Base-by-base conservation (phyloP, 2,329 filamentous ascomycete genomes). In the Aspergillus fumigatus region DNA sequence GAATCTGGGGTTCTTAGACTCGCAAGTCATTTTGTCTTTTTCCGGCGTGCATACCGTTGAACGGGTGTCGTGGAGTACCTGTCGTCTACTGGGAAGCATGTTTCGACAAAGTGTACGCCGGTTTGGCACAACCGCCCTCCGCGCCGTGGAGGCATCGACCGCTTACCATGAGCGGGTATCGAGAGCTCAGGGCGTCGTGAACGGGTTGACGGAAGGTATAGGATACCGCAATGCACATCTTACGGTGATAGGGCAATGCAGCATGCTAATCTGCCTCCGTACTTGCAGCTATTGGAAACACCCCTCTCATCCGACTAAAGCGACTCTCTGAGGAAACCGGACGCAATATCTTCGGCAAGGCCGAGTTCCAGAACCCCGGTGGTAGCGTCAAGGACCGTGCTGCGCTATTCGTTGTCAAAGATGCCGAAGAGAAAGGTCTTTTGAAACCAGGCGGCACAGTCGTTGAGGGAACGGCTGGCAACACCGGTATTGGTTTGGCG, bases 361-460 rank as follows among this genome's bases (percentile, higher is more conserved):
- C 94, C 67, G 94, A 99, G 75, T 99, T 99, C 79, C 94, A 96
- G 82, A 99, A 99, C 80, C 94, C 94, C 1, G 94, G 94, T 65
- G 94, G 94, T 58, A 92, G 88, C 54, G 88, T 99, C 73, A 99
- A 99, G 79, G 94, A 99, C 78, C 89, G 94, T 61, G 94, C 94
- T 2, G 94, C 94, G 3, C 84, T 97, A 50, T 99, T 90, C 78
- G 90, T 97, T 4, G 90, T 99, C 65, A 87, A 90, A 70, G 89
- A 97, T 78, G 94, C 94, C 59, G 94, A 99, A 77, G 89, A 94
- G 76, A 85, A 84, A 56, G 93, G 93, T 0, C 82, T 93, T 2
- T 81, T 99, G 29, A 83, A 83, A 53, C 85, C 92, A 0, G 93
- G 93, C 53, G 94, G 94, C 59, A 97, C 94, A 21, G 92, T 99